Conservation (phyloP, 1,139 yeast genomes). For the Hyphopichia pseudoburtonii region DNA sequence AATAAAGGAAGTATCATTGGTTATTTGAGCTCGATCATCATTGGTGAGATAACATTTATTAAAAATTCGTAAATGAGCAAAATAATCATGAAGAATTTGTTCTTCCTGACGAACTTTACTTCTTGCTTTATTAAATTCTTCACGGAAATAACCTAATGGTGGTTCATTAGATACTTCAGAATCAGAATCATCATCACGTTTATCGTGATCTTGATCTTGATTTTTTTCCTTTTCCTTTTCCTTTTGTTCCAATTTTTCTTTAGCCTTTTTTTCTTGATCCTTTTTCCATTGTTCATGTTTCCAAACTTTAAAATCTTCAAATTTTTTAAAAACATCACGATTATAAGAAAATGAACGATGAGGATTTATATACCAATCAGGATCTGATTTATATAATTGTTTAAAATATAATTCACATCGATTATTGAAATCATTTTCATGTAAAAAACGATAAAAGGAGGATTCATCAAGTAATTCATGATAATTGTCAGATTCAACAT, state of each 20-base stretch:
- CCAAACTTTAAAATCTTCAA: constrained; percentile 3
- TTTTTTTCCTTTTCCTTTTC: not conserved
- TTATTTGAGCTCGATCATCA: constrained; percentile 1
- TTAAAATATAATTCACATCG: constrained; percentile 8
- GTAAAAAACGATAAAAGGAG: constrained; percentile 1
- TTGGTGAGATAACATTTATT: constrained; percentile 13
- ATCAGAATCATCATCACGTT: not conserved
- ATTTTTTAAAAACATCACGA: not conserved
- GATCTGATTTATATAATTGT: constrained; percentile 5
- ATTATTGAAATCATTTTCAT: constrained; percentile 3
- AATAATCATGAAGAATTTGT: constrained; percentile 13
- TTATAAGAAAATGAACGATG: constrained; percentile 1
- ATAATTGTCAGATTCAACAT: constrained; percentile 1
- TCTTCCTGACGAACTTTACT: constrained; percentile 6
- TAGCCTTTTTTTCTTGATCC: not conserved
- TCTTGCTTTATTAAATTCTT: not conserved
- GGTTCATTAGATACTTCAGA: not conserved
- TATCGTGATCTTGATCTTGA: not conserved
- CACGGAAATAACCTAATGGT: not conserved
- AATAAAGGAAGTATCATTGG: constrained; percentile 3
- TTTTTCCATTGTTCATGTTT: constrained; percentile 1
- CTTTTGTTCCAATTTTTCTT: not conserved
- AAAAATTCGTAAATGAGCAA: constrained; percentile 14
- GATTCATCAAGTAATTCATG: not conserved
- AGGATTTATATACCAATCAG: constrained; percentile 8